Evolutionary conservation across 2,329 filamentous ascomycete species (phyloP).

Genomic region (Fusarium udum): DNA sequence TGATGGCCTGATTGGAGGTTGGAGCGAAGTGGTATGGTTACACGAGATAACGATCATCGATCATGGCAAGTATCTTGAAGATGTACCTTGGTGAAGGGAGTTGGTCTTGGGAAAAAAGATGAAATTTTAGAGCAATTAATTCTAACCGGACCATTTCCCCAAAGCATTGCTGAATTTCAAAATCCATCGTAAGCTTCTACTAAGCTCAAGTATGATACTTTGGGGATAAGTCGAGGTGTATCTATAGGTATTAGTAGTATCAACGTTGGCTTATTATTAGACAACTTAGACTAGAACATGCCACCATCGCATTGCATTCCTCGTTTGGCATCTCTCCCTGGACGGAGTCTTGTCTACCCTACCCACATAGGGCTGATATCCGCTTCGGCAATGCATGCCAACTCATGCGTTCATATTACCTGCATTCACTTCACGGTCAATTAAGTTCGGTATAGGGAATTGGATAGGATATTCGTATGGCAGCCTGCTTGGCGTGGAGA

Average conservation of each 20-base stretch:
- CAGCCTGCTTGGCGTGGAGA: slow-evolving; percentile 28
- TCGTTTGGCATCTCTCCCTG: not conserved
- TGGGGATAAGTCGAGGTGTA: not conserved
- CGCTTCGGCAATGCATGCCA: slow-evolving; percentile 12
- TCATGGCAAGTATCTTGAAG: not conserved
- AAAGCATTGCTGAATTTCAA: too few species aligned
- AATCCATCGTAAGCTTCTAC: not conserved
- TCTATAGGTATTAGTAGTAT: not conserved
- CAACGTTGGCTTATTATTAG: not conserved
- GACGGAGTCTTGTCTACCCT: not conserved
- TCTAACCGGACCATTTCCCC: not conserved
- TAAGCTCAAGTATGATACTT: not conserved
- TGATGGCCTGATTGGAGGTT: not conserved
- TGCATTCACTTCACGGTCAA: not conserved
- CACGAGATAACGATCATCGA: not conserved
- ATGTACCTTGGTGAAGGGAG: not conserved
- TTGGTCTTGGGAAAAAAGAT: not conserved
- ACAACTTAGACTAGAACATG: not conserved
- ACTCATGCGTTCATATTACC: slow-evolving; percentile 4
- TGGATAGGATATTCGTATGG: not conserved
- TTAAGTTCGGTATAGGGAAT: not conserved
- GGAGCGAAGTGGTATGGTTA: not conserved
- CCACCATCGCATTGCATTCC: slow-evolving; percentile 19
- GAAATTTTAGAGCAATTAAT: not conserved
- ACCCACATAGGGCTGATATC: slow-evolving; percentile 17